Evolutionary conservation across 1,284 basidiomycete species (phyloP).

Genomic region (Trametes versicolor): DNA sequence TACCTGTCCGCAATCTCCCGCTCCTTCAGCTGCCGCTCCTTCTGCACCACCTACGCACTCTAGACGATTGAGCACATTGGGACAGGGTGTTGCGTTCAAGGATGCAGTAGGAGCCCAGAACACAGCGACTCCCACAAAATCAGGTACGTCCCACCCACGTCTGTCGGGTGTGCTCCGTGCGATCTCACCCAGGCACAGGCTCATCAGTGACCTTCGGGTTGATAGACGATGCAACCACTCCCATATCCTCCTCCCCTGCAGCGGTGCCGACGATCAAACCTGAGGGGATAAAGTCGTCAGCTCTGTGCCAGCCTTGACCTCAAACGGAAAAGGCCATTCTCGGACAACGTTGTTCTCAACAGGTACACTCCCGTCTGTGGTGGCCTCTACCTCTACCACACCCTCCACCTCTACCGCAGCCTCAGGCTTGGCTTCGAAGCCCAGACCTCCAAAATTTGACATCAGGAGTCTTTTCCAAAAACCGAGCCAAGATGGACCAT

Average conservation of each 20-base stretch:
- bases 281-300: slow-evolving; percentile 83
- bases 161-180: slow-evolving; percentile 14
- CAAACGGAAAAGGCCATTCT: slow-evolving; percentile 59
- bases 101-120: slow-evolving; percentile 65
- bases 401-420: slow-evolving; percentile 46
- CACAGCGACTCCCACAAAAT: slow-evolving; percentile 59
- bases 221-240: slow-evolving; percentile 75
- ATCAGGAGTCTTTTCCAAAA: slow-evolving; percentile 77
- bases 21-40: slow-evolving; percentile 58
- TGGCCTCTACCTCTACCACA: slow-evolving; percentile 41
- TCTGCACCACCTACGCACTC: slow-evolving; percentile 66
- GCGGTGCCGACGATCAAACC: slow-evolving; percentile 69
- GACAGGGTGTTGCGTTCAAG: slow-evolving; percentile 75
- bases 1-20: slow-evolving; percentile 80
- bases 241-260: slow-evolving; percentile 77
- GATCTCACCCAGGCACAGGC: slow-evolving; percentile 49
- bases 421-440: slow-evolving; percentile 38
- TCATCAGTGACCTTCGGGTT: slow-evolving; percentile 85
- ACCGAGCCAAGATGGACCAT: slow-evolving; percentile 50
- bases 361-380: slow-evolving; percentile 44
- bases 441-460: slow-evolving; percentile 60
- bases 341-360: slow-evolving; percentile 44
- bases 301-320: slow-evolving; percentile 68
- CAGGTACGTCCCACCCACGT: slow-evolving; percentile 54
- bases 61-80: slow-evolving; percentile 74